These are phyloP conservation scores for Phlyctochytrium bullatum DNA, from an alignment of 192 early-diverging fungal genomes.

Conservation along the genomic window DNA sequence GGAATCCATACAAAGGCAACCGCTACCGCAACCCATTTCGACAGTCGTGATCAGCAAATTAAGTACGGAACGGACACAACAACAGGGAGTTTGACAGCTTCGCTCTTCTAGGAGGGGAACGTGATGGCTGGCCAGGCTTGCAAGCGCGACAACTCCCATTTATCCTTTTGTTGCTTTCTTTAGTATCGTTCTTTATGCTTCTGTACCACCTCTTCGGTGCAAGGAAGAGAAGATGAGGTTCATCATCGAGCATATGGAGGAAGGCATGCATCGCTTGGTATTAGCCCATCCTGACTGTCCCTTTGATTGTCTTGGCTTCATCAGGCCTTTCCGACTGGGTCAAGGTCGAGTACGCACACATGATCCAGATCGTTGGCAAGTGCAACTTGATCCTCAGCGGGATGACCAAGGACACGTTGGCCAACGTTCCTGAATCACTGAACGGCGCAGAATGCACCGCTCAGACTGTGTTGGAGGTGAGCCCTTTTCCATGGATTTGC, in stretches of 20 bases:
- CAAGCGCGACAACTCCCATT: too few species aligned
- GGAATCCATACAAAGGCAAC: too few species aligned
- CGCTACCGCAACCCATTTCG: too few species aligned
- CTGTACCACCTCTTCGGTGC: too few species aligned
- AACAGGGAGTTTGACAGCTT: too few species aligned
- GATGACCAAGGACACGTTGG: conserved; percentile 48
- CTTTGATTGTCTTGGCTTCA: neutral
- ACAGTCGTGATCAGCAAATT: too few species aligned
- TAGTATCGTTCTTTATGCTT: too few species aligned
- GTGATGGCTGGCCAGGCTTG: too few species aligned
- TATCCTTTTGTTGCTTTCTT: too few species aligned
- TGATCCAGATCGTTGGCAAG: conserved; percentile 59
- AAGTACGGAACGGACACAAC: too few species aligned
- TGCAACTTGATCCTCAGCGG: conserved; percentile 61
- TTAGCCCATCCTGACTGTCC: neutral
- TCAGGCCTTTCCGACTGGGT: conserved; percentile 14
- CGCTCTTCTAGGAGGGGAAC: too few species aligned
- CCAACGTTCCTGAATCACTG: conserved; percentile 29
- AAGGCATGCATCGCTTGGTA: conserved; percentile 47
- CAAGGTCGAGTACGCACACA: conserved; percentile 72
- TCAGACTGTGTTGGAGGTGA: conserved; percentile 4
- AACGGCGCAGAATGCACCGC: conserved; percentile 34
- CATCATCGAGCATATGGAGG: conserved; percentile 78
- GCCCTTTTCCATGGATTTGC: conserved; percentile 1
- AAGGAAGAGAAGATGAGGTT: conserved; percentile 50